Conservation (phyloP, 106 monocot genomes). For the Cymbidium sinense region DNA sequence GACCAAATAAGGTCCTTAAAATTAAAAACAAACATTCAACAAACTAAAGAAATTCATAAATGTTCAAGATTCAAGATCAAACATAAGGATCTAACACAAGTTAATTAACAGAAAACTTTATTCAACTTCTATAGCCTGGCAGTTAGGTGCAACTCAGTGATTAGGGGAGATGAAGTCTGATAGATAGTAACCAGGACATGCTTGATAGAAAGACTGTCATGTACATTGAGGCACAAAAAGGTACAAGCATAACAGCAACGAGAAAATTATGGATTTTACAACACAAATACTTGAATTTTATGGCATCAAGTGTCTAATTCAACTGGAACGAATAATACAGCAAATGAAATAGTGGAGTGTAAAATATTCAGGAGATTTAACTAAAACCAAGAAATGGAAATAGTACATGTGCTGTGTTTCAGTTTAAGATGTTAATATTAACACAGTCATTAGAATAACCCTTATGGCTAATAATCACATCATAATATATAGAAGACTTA, state of each 20-base stretch:
- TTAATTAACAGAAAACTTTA: too few relatives aligned
- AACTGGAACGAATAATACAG: not conserved
- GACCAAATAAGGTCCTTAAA: too few relatives aligned
- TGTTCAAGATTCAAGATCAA: too few relatives aligned
- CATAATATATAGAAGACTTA: not conserved
- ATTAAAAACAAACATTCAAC: not conserved
- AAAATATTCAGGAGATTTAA: not conserved
- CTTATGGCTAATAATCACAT: not conserved
- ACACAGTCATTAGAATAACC: not conserved
- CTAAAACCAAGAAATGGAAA: not conserved
- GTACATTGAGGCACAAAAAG: too few relatives aligned
- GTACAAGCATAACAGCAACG: too few relatives aligned
- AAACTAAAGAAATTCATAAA: not conserved
- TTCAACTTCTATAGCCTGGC: too few relatives aligned
- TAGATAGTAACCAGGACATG: too few relatives aligned
- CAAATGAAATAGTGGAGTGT: not conserved
- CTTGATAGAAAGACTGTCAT: too few relatives aligned
- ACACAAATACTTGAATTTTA: not conserved
- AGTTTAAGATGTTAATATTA: not conserved
- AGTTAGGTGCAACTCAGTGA: too few relatives aligned
- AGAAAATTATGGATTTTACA: not conserved
- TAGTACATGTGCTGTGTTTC: not conserved
- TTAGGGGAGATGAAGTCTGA: too few relatives aligned
- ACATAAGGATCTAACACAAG: too few relatives aligned
- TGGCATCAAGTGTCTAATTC: not conserved